Percentiles rank a stretch among this genome's conserved stretches.
phyloP scores from a whole-genome alignment of 139 green algal species.

The Raphidocelis subcapitata region DNA sequence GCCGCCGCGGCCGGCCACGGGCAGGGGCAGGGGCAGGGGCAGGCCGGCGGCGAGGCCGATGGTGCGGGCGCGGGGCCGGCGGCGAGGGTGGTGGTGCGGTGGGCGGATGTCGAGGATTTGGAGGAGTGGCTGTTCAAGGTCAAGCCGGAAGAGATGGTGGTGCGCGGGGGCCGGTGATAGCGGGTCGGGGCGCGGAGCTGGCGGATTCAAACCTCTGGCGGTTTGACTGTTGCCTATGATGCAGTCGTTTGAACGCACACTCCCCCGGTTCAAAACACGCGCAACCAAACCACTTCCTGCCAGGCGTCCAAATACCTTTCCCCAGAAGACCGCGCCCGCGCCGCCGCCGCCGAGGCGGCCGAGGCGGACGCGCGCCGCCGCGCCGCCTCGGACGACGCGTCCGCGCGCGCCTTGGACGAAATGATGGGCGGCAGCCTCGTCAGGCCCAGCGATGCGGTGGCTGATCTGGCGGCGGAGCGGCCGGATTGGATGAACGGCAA shows the following conservation, averaged over 20 bases:
- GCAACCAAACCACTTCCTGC: too few relatives aligned
- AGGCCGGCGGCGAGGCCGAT: too few relatives aligned
- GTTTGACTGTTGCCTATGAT: too few relatives aligned
- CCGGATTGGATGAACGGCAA: constrained; percentile 25
- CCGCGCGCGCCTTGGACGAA: constrained; percentile 11
- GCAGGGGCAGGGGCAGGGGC: too few relatives aligned
- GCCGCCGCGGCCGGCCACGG: too few relatives aligned
- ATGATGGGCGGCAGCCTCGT: constrained; percentile 30
- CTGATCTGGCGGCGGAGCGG: constrained; percentile 17
- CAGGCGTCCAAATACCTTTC: constrained; percentile 16
- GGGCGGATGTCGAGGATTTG: constrained; percentile 3
- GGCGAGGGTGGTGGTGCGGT: too few relatives aligned
- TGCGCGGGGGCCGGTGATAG: background rate
- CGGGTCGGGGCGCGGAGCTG: too few relatives aligned
- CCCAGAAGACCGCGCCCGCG: constrained; percentile 13
- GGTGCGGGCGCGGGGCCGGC: too few relatives aligned
- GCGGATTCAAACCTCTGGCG: too few relatives aligned
- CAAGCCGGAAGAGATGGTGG: constrained; percentile 25
- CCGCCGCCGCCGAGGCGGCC: constrained; percentile 6
- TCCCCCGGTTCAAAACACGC: too few relatives aligned
- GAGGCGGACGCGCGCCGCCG: constrained; percentile 11
- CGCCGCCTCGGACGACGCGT: constrained; percentile 11
- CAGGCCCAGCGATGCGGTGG: constrained; percentile 11
- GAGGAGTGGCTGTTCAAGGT: constrained; percentile 19
- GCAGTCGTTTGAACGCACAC: too few relatives aligned